Conservation (phyloP, 2,329 filamentous ascomycete species). For the Eutypella sp. region DNA sequence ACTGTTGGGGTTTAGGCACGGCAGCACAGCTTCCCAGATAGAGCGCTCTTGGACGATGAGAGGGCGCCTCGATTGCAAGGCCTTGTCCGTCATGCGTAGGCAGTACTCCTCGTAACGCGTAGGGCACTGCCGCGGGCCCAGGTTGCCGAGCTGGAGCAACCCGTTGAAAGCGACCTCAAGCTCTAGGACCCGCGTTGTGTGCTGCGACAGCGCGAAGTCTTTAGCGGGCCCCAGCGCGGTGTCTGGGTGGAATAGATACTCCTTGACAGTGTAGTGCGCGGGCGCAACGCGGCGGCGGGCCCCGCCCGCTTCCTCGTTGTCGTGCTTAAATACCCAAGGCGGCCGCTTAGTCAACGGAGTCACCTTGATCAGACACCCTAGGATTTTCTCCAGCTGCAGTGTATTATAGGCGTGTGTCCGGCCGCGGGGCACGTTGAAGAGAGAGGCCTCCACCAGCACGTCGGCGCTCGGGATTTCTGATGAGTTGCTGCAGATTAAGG, state of each 20-base stretch:
- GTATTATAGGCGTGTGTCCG: slow-evolving; percentile 12
- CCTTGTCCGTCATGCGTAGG: slow-evolving; percentile 9
- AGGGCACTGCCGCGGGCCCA: background rate
- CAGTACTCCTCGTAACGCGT: slow-evolving; percentile 15
- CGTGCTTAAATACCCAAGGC: slow-evolving; percentile 4
- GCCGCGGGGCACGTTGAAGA: slow-evolving; percentile 17
- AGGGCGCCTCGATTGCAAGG: slow-evolving; percentile 1
- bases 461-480: slow-evolving; percentile 17
- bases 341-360: slow-evolving; percentile 7
- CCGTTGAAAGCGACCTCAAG: slow-evolving; percentile 14
- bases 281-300: slow-evolving; percentile 12
- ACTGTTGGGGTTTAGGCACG: slow-evolving; percentile 6
- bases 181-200: slow-evolving; percentile 6
- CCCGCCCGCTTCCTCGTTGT: slow-evolving; percentile 7
- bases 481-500: slow-evolving; percentile 21
- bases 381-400: slow-evolving; percentile 9
- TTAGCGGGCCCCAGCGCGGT: slow-evolving; percentile 11
- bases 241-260: slow-evolving; percentile 17
- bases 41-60: slow-evolving; percentile 7
- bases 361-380: slow-evolving; percentile 20
- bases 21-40: slow-evolving; percentile 5
- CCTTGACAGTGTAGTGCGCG: slow-evolving; percentile 24
- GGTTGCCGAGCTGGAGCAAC: slow-evolving; percentile 7
- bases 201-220: slow-evolving; percentile 17
- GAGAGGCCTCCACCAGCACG: slow-evolving; percentile 18